Evolutionary conservation across 75 land plant genomes (phyloP), one percentile per base, ranked within the genome.

Genomic region (Cunninghamia lanceolata): DNA sequence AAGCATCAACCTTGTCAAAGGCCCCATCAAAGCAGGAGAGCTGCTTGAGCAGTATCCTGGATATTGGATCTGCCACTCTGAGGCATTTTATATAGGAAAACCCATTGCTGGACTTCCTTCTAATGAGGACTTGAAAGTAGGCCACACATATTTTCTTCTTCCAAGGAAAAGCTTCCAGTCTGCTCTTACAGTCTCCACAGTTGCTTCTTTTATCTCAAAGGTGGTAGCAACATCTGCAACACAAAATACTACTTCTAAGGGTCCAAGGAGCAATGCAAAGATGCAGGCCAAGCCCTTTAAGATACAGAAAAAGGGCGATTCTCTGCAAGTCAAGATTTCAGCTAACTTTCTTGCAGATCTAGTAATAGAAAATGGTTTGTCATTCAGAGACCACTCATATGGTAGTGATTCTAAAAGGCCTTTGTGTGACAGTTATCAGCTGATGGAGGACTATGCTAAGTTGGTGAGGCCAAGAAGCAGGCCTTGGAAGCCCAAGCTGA

Each of bases 181-280:
- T 80, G 82, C 82, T 28, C 82, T 80, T 40, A 80, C 82, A n/a
- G 82, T 45, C 82, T 80, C 82, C 50, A 80, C 82, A 19, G 82
- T 80, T 80, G 82, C 82, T 80, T 80, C 82, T 45, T 45, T 80
- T 25, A 80, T 80, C 40, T 80, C 82, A 45, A 80, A 80, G 82
- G 50, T 80, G 82, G 82, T 40, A 45, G 32, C 45, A 80, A 45
- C 45, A 80, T 42, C 45, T 80, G 32, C n/a, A 28, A 40, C 45
- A 42, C 45, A 80, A 42, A 25, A 80, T 43, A 25, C 14, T 11
- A 42, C 45, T 42, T 3, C 45, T n/a, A 45, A 9, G n/a, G 50
- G 28, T 45, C 46, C 46, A 80, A 80, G 50, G 82, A 80, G 13
- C 10, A 42, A 42, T 80, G 46, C 30, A 25, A 45, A 43, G 8